phyloP scores from a whole-genome alignment of 768 basidiomycete genomes.

The Pholiota microspora region DNA sequence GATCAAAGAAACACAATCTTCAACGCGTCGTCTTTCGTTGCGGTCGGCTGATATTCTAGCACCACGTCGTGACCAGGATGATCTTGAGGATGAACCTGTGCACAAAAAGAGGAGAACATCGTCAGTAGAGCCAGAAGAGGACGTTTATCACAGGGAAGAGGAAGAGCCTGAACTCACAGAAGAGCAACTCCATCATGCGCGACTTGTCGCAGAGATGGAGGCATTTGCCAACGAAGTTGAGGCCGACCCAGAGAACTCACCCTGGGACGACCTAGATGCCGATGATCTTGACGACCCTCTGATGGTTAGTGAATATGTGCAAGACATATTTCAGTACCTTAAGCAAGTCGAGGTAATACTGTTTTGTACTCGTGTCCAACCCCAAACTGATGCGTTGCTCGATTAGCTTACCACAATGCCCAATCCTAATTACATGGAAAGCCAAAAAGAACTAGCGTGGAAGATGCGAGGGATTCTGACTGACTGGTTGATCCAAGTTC shows the following conservation, averaged over 20 bases:
- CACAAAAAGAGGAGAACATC: constrained; percentile 74
- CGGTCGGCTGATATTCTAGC: constrained; percentile 17
- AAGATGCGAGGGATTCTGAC: constrained; percentile 93
- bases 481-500: constrained; percentile 97
- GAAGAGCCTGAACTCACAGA: constrained; percentile 40
- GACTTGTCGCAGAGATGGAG: constrained; percentile 50
- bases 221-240: constrained; percentile 52
- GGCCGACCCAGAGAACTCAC: constrained; percentile 60
- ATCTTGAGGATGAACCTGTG: constrained; percentile 59
- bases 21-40: constrained; percentile 20
- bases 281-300: constrained; percentile 92
- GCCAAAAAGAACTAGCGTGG: constrained; percentile 93
- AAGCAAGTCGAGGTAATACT: constrained; percentile 77
- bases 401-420: constrained; percentile 78
- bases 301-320: constrained; percentile 97
- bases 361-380: neutral
- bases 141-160: constrained; percentile 28
- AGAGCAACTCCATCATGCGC: constrained; percentile 42
- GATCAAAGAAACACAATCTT: constrained; percentile 27
- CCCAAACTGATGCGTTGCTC: constrained; percentile 1
- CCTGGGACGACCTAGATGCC: constrained; percentile 91
- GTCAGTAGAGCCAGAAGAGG: constrained; percentile 61
- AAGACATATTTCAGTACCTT: constrained; percentile 91
- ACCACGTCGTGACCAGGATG: constrained; percentile 27
- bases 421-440: constrained; percentile 92